These are phyloP conservation scores for Cystofilobasidium macerans DNA, from an alignment of 768 basidiomycete species.

Conservation along the genomic window DNA sequence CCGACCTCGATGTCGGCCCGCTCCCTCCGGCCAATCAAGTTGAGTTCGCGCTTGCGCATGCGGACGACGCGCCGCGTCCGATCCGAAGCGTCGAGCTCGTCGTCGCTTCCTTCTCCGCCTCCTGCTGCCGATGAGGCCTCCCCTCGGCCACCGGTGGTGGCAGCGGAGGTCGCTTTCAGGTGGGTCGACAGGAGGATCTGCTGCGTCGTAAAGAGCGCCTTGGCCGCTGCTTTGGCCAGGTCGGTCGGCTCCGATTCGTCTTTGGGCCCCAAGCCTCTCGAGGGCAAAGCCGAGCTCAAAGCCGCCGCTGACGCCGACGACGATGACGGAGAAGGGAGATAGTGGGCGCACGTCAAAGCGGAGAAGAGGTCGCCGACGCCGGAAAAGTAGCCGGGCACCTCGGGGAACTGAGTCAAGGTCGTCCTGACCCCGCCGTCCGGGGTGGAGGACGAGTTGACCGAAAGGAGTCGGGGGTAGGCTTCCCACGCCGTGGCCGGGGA, in stretches of 20 bases:
- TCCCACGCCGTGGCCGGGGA: not conserved
- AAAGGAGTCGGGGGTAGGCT: constrained; percentile 12
- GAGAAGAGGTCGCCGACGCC: constrained; percentile 97
- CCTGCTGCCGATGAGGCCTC: constrained; percentile 37
- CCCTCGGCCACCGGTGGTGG: not conserved
- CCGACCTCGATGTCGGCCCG: constrained; percentile 18
- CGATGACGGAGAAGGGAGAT: constrained; percentile 31
- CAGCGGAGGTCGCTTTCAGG: constrained; percentile 40
- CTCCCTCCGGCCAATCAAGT: constrained; percentile 46
- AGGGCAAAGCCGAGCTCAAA: not conserved
- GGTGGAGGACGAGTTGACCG: constrained; percentile 15
- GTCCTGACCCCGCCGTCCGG: constrained; percentile 1
- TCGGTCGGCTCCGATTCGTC: not conserved
- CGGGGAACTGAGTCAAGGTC: constrained; percentile 52
- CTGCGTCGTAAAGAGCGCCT: constrained; percentile 22
- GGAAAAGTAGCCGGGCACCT: constrained; percentile 82
- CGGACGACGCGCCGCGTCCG: constrained; percentile 56
- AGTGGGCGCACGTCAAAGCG: constrained; percentile 77
- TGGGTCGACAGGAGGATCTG: constrained; percentile 24
- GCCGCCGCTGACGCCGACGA: too few species aligned
- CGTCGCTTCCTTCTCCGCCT: constrained; percentile 56
- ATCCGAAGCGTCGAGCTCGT: constrained; percentile 58
- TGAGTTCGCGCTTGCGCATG: constrained; percentile 76
- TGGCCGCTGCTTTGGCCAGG: constrained; percentile 13
- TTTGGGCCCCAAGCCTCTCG: constrained; percentile 17